Base-by-base conservation (phyloP, 257 asterid species). In the Parsonsia alboflavescens region DNA sequence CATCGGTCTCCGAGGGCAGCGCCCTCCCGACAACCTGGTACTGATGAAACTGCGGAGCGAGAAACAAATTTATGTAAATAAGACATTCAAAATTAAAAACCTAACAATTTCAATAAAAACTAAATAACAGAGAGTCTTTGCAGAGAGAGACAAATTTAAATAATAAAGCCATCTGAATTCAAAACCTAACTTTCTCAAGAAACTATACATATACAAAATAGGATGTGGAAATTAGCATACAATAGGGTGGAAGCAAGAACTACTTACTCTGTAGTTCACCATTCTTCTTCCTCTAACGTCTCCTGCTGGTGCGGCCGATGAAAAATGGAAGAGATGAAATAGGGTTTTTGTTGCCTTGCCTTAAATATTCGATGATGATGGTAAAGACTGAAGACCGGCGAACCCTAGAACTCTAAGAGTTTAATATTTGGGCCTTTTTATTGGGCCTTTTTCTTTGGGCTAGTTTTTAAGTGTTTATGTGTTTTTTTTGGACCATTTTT, bases 11-110 rank as follows among this genome's bases (percentile, higher is more conserved):
- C 42, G 97, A 85, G 58, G 97, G 97, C 64, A 91, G 83, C 82
- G 90, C 96, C 76, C 97, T 86, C n/a, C 97, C 97, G 66, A 89
- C 97, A 76, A 91, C 97, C 89, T 91, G 97, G 84, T 88, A 91
- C 81, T 91, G 97, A 85, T 89, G 97, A 69, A 87, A 87, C 97
- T 91, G 83, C 86, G 70, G 41, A 74, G 28, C 49, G 46, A 28
- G 65, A 65, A 10, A 73, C 36, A 56, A 30, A 53, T 58, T 13
- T 10, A 19, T 12, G 49, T n/a, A 15, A 30, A 48, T 63, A 22
- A 12, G 12, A 6, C 3, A 24, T 13, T 30, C 45, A 9, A 50
- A 15, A 3, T n/a, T 24, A n/a, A 33, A 59, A 49, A 7, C 54
- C 53, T 13, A 44, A 73, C 28, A 77, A 73, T 28, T 19, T 53